Conservation (phyloP, 257 asterid genomes). For the Apocynum venetum region DNA sequence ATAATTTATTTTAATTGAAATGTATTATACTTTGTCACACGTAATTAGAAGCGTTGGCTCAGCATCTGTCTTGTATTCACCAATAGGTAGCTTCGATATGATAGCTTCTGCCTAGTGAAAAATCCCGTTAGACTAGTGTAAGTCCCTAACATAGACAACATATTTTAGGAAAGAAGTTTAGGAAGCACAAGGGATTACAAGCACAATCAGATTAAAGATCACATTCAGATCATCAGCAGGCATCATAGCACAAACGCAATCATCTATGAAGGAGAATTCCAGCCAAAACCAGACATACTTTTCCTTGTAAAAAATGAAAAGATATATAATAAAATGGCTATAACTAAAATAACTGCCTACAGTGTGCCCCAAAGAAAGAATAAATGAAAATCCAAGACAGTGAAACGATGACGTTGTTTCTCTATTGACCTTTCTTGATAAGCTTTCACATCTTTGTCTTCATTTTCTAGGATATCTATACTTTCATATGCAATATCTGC, state of each 20-base stretch:
- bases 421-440: not conserved
- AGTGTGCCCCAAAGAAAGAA: not conserved
- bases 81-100: slow-evolving; percentile 51
- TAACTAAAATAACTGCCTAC: not conserved
- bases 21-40: slow-evolving; percentile 80
- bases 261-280: not conserved
- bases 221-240: not conserved
- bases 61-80: slow-evolving; percentile 54
- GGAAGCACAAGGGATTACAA: not conserved
- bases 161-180: slow-evolving; percentile 17
- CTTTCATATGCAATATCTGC: not conserved
- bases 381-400: not conserved
- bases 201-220: slow-evolving; percentile 1
- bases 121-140: slow-evolving; percentile 29
- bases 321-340: not conserved
- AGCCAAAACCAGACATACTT: not conserved
- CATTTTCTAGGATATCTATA: not conserved
- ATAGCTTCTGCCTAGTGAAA: slow-evolving; percentile 74
- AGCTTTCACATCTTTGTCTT: not conserved
- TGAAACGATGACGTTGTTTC: not conserved
- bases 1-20: slow-evolving; percentile 25
- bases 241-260: not conserved
- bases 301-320: not conserved
- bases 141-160: slow-evolving; percentile 26
- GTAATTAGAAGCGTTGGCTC: slow-evolving; percentile 76